Evolutionary conservation across 2,329 filamentous ascomycete genomes (phyloP), one percentile per base, ranked within the genome.

Genomic region (Onygena corvina): DNA sequence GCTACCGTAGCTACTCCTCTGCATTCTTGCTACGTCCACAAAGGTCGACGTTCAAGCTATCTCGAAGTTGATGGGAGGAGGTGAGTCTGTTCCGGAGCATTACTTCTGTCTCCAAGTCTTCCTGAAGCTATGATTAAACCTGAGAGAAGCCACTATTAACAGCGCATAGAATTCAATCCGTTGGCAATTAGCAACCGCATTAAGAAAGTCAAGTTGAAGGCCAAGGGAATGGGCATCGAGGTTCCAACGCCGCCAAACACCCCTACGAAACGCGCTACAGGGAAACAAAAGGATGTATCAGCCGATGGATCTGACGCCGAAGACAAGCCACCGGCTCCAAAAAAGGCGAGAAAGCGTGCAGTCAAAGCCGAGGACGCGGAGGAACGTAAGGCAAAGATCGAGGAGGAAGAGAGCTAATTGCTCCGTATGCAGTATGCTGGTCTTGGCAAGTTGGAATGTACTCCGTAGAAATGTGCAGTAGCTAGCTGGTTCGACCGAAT

Each of bases 161-260:
- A 6, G 21, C 16, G 1, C 11, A 7, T 25, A 42, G 38, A 42
- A 42, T 42, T 14, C 21, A 42, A 42, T 11, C 18, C 21, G 2
- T n/a, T 42, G 12, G 38, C 38, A 4, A 27, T 42, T n/a, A 42
- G 12, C 12, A 42, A 42, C 21, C 38, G 38, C 38, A 42, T 42
- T n/a, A 23, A 9, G 12, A 11, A n/a, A 3, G 27, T 42, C 38
- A 42, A 42, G 3, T 11, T 27, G 21, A 42, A 42, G 38, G 38
- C 38, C 2, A 42, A 27, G 21, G 38, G 21, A 7, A 5, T 25
- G 11, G n/a, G 11, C 14, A 14, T 11, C 21, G 38, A 42, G 4
- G 12, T 25, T 3, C 12, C 21, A 4, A 42, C 38, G 1, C 38
- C 38, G 0, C 20, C 38, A 8, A 42, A 42, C 7, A 42, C 38